Conservation (phyloP, 2,329 filamentous ascomycete genomes). For the Diaporthe velutina region DNA sequence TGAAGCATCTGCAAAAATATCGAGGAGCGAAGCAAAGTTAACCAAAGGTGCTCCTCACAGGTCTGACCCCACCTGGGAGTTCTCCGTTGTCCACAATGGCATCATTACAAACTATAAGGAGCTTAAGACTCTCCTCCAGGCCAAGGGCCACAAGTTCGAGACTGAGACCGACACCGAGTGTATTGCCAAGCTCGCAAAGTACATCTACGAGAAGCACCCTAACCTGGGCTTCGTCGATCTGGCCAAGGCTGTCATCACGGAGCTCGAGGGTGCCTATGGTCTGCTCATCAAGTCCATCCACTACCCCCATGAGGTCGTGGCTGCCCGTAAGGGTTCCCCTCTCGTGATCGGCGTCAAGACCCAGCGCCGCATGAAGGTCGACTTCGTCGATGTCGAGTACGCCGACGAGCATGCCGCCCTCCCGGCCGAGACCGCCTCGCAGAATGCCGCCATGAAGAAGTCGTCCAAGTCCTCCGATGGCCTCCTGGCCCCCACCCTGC, state of each 20-base stretch:
- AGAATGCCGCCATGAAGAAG: conserved; percentile 98
- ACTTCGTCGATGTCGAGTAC: conserved; percentile 99
- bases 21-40: conserved; percentile 10
- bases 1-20: not conserved
- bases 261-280: conserved; percentile 97
- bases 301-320: conserved; percentile 98
- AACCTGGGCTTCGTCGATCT: conserved; percentile 96
- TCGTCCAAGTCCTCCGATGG: conserved; percentile 77
- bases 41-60: conserved; percentile 58
- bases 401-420: conserved; percentile 86
- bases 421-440: conserved; percentile 92
- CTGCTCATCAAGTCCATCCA: conserved; percentile 98
- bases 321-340: conserved; percentile 97
- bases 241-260: conserved; percentile 97
- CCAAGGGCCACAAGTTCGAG: conserved; percentile 98
- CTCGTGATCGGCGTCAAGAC: conserved; percentile 98
- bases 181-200: conserved; percentile 99
- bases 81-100: conserved; percentile 97
- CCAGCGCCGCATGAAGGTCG: conserved; percentile 99
- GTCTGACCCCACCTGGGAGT: conserved; percentile 96
- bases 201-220: conserved; percentile 95
- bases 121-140: conserved; percentile 89
- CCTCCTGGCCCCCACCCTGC: conserved; percentile 77
- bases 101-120: conserved; percentile 99
- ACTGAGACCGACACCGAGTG: conserved; percentile 99